Evolutionary conservation across 2,329 filamentous ascomycete species (phyloP).

Genomic region (Teratosphaeria zuluensis): DNA sequence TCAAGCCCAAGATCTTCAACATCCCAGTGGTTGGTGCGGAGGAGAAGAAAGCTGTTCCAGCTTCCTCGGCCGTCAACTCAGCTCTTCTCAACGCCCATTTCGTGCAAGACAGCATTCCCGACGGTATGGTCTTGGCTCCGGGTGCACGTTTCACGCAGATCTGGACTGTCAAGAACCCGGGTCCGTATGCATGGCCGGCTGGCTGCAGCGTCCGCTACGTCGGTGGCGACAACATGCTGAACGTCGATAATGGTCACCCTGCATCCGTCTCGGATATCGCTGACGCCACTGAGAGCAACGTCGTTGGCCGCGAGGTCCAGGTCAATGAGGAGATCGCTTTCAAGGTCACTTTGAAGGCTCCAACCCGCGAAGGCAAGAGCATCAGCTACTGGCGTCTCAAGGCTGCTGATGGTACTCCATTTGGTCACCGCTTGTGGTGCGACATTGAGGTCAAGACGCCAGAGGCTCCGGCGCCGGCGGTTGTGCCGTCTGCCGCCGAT

Average conservation of each 20-base stretch:
- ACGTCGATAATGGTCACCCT: constrained; percentile 69
- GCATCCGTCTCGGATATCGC: constrained; percentile 68
- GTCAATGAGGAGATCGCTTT: constrained; percentile 71
- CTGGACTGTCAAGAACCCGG: constrained; percentile 84
- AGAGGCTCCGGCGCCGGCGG: neutral
- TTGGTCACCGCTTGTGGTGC: constrained; percentile 92
- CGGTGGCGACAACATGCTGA: constrained; percentile 93
- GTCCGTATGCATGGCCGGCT: constrained; percentile 68
- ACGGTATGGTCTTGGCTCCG: constrained; percentile 63
- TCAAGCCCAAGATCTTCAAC: neutral
- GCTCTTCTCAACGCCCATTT: constrained; percentile 55
- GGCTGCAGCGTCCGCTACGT: constrained; percentile 87
- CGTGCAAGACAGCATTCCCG: constrained; percentile 65
- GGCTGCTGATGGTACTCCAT: constrained; percentile 66
- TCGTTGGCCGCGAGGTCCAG: constrained; percentile 57
- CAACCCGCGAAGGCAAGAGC: constrained; percentile 62
- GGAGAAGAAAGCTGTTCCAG: constrained; percentile 11
- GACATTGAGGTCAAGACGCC: constrained; percentile 58
- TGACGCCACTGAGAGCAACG: constrained; percentile 72
- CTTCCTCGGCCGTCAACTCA: constrained; percentile 15
- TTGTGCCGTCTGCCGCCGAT: neutral
- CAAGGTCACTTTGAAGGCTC: constrained; percentile 75
- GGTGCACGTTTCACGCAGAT: constrained; percentile 75
- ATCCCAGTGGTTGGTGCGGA: constrained; percentile 5
- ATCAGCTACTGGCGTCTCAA: constrained; percentile 98